A percentile compares a stretch with the other conserved stretches of the same genome.
These are phyloP conservation scores for Domatiomyces catenatus DNA, from an alignment of 2,329 filamentous ascomycete species.

Conservation along the genomic window DNA sequence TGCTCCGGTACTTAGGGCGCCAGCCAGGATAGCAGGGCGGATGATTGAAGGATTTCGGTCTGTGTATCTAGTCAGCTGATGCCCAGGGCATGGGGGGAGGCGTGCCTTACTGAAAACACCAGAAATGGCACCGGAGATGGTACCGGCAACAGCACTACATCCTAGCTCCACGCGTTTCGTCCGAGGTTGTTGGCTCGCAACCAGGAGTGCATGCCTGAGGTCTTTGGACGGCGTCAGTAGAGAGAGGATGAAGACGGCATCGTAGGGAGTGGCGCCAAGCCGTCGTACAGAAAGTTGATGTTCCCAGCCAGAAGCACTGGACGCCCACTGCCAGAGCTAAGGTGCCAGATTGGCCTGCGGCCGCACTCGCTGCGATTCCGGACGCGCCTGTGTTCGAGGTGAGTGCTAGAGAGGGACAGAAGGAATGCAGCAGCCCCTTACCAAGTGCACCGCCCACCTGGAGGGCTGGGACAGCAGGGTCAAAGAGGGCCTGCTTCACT, in stretches of 20 bases:
- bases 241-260: neutral
- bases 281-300: neutral
- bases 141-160: neutral
- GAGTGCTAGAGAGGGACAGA: neutral
- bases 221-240: neutral
- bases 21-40: neutral
- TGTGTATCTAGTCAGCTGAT: neutral
- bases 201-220: neutral
- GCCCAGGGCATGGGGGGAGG: neutral
- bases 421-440: neutral
- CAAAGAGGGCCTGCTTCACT: neutral
- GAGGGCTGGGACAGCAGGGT: neutral
- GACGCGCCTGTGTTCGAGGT: neutral
- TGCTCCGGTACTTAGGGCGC: neutral
- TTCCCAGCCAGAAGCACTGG: neutral
- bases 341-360: neutral
- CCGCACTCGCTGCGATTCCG: neutral
- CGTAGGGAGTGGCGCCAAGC: neutral
- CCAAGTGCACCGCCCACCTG: neutral
- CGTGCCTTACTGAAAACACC: neutral
- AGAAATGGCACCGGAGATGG: neutral
- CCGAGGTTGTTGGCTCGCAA: neutral
- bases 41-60: neutral
- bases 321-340: neutral
- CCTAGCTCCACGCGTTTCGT: constrained; percentile 1